Evolutionary conservation across 805 yeast genomes (phyloP).

Genomic region (Saccharomyces eubayanus): DNA sequence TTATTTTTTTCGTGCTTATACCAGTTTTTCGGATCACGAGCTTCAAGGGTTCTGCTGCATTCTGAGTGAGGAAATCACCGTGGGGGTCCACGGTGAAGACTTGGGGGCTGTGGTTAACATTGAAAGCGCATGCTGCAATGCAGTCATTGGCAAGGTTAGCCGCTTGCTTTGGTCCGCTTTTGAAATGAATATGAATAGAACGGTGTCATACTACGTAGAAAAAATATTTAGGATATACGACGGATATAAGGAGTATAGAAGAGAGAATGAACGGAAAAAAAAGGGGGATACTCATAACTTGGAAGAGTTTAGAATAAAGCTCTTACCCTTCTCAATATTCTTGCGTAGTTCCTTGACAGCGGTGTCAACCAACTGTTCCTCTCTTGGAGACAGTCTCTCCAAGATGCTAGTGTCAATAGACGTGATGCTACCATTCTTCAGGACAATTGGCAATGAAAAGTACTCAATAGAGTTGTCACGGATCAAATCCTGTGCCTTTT

Average conservation of each 20-base stretch:
- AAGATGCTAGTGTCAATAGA: constrained; percentile 43
- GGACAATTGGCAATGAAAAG: constrained; percentile 55
- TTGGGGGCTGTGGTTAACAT: neutral
- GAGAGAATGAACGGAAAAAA: no score
- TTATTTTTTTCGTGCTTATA: neutral
- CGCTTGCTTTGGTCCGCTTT: neutral
- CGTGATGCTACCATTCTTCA: constrained; percentile 41
- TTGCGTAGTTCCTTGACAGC: constrained; percentile 47
- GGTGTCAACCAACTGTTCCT: constrained; percentile 43
- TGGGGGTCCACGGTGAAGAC: neutral
- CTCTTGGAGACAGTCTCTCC: constrained; percentile 38
- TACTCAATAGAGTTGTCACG: constrained; percentile 32
- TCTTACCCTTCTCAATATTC: constrained; percentile 53
- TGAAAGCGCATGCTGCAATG: neutral
- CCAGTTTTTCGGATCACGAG: neutral
- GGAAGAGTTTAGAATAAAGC: constrained; percentile 32
- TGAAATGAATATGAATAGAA: neutral
- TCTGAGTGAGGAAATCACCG: neutral
- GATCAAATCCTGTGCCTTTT: constrained; percentile 34
- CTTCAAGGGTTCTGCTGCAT: no score
- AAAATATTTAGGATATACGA: neutral
- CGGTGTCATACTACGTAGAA: neutral
- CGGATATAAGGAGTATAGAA: neutral
- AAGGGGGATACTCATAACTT: constrained; percentile 12
- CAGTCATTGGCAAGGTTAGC: neutral